These are phyloP conservation scores for Prinsepia uniflora DNA, from an alignment of 306 rosid genomes.

Conservation along the genomic window DNA sequence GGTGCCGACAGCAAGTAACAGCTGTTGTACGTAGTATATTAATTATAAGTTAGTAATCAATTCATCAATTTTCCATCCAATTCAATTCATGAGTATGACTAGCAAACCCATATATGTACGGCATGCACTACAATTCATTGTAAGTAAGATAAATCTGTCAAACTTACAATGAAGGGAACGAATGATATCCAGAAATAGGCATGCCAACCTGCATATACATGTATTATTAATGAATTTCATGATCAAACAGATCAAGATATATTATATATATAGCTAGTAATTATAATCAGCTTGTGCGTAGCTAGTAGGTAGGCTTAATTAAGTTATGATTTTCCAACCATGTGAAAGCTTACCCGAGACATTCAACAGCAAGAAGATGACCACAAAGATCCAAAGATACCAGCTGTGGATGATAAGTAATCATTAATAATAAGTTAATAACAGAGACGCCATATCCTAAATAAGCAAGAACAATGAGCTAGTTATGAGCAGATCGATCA, in stretches of 20 bases:
- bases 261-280: too few relatives aligned
- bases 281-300: too few relatives aligned
- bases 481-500: not conserved
- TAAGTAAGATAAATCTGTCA: not conserved
- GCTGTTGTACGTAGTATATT: slow-evolving; percentile 9
- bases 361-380: slow-evolving; percentile 33
- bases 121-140: not conserved
- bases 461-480: not conserved
- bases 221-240: too few relatives aligned
- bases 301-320: too few relatives aligned
- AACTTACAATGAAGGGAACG: slow-evolving; percentile 31
- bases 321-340: too few relatives aligned
- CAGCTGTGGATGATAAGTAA: slow-evolving; percentile 22
- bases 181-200: slow-evolving; percentile 35
- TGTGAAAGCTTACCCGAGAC: slow-evolving; percentile 23
- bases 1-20: slow-evolving; percentile 34
- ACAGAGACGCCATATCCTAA: too few relatives aligned
- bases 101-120: not conserved
- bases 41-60: too few relatives aligned
- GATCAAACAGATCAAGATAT: too few relatives aligned
- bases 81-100: too few relatives aligned
- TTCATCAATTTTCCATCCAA: too few relatives aligned
- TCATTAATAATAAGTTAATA: not conserved
- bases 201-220: slow-evolving; percentile 28
- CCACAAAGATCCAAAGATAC: slow-evolving; percentile 36